phyloP scores from a whole-genome alignment of 2,329 filamentous ascomycete species.

The Beauveria brongniartii region DNA sequence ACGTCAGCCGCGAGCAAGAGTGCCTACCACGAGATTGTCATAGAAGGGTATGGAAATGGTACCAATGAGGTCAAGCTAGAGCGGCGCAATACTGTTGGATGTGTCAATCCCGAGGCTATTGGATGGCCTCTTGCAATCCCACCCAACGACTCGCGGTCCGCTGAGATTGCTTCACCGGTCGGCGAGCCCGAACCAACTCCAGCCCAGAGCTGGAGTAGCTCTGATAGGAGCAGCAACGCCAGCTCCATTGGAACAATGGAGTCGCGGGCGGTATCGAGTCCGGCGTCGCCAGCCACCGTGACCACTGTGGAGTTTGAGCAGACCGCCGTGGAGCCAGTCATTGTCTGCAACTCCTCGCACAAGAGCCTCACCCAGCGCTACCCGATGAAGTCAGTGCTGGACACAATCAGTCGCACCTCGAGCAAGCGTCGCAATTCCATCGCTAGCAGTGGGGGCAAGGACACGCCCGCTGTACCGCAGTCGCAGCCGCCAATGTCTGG shows the following conservation, averaged over 20 bases:
- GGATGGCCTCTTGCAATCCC: conserved; percentile 18
- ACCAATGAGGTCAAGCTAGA: conserved; percentile 31
- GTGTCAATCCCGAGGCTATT: conserved; percentile 17
- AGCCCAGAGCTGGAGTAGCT: not conserved
- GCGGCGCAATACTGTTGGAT: conserved; percentile 3
- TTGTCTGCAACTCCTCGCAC: conserved; percentile 12
- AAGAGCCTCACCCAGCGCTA: conserved; percentile 10
- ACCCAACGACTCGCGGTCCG: not conserved
- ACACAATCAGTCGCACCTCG: conserved; percentile 3
- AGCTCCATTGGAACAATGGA: not conserved
- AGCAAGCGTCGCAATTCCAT: conserved; percentile 2
- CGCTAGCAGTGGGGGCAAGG: conserved; percentile 2
- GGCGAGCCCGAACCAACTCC: not conserved
- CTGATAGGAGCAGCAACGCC: conserved; percentile 6
- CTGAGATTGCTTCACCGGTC: not conserved
- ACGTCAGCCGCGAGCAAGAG: conserved; percentile 15
- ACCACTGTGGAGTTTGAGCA: not conserved
- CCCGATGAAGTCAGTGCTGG: conserved; percentile 9
- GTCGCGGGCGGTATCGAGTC: not conserved
- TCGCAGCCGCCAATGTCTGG: not conserved
- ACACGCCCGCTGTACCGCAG: conserved; percentile 4
- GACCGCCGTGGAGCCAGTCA: not conserved
- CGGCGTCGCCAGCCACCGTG: not conserved
- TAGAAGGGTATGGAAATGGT: conserved; percentile 47
- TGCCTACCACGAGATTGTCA: conserved; percentile 42